A percentile compares a stretch with the other conserved stretches of the same genome.
phyloP scores from a whole-genome alignment of 2,329 filamentous ascomycete genomes.

The Xylaria polymorpha region DNA sequence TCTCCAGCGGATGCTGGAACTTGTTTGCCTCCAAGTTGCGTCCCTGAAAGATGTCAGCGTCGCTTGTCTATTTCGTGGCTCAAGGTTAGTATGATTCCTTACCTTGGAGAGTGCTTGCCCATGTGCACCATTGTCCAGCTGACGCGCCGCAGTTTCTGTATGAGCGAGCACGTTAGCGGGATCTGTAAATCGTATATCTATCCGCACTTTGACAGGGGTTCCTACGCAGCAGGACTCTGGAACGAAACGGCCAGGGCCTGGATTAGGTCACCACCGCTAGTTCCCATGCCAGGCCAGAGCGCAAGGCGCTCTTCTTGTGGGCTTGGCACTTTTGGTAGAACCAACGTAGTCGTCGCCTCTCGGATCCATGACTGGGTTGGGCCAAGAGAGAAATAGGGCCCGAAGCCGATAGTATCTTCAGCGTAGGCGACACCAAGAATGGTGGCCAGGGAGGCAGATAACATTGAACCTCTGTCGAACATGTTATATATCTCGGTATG shows the following conservation, averaged over 20 bases:
- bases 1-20: slow-evolving; percentile 47
- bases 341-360: slow-evolving; percentile 49
- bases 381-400: slow-evolving; percentile 49
- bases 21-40: slow-evolving; percentile 46
- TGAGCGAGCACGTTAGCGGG: neutral
- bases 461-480: neutral
- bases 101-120: slow-evolving; percentile 49
- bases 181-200: neutral
- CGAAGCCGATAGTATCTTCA: slow-evolving; percentile 45
- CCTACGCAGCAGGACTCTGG: slow-evolving; percentile 44
- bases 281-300: slow-evolving; percentile 52
- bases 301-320: slow-evolving; percentile 47
- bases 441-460: neutral
- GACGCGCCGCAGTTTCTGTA: slow-evolving; percentile 47
- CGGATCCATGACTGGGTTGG: slow-evolving; percentile 50
- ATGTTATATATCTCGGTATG: neutral
- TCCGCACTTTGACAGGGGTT: too few species aligned
- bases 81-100: neutral
- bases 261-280: slow-evolving; percentile 49
- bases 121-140: slow-evolving; percentile 50
- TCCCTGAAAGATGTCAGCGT: slow-evolving; percentile 33
- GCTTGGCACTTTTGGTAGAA: slow-evolving; percentile 46
- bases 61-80: neutral
- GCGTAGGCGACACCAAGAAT: slow-evolving; percentile 17
- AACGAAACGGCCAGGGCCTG: slow-evolving; percentile 51